Base-by-base conservation (phyloP, 495 filamentous ascomycete genomes). In the Neurospora intermedia region DNA sequence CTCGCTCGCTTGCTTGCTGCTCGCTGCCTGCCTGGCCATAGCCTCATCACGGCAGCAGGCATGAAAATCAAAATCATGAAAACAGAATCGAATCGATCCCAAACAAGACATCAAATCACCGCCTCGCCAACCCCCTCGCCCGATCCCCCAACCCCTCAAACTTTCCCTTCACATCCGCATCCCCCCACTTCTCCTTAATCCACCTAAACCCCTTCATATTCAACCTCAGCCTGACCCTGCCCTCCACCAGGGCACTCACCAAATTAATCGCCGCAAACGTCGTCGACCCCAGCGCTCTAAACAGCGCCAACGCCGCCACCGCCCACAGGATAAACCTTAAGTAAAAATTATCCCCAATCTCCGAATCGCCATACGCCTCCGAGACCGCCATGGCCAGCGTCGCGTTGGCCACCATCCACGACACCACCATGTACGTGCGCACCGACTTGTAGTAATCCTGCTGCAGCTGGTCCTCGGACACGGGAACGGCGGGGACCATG, bases 361-460 rank as follows among this genome's bases (percentile, higher is more conserved):
- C 85, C 1, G 84, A 85, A 46, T 85, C 80, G 20, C 87, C 87
- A 81, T 98, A 98, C 16, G 92, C 89, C 82, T 98, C 95, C n/a
- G 88, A 91, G 0, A 98, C 92, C 8, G 90, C 89, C 96, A 99
- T 98, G 74, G 92, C 94, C 11, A 99, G 88, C 74, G 97, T 87
- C 15, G 93, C 92, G 79, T 99, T 99, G 69, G 90, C 88, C 6
- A 96, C 83, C 90, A 99, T 93, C 96, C 96, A 99, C 42, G 89
- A 86, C n/a, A 95, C 90, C 0, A 99, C 96, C 89, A 99, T 97
- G 88, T 99, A 99, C 15, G 96, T 98, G 46, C 96, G 90, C 62
- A 99, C 96, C 66, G 93, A 93, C 76, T 94, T 92, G 85, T 99
- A 99, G 85, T 99, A 99, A 82, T 99, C 96, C 80, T 98, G 94